These are phyloP conservation scores for Plasmodium gallinaceum DNA, from an alignment of 169 alveolate genomes.

Conservation along the genomic window DNA sequence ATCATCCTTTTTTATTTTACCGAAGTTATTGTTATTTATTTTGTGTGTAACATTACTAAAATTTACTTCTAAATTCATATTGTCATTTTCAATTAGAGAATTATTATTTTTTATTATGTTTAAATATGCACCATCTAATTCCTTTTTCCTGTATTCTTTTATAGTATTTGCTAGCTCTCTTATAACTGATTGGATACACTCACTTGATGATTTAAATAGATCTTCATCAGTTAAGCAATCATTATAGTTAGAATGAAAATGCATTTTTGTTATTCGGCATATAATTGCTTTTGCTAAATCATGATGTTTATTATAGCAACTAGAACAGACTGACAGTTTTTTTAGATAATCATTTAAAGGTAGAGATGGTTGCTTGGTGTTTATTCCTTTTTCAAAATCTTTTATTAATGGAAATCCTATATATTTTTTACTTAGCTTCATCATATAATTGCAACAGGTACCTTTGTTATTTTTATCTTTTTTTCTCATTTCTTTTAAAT, in stretches of 20 bases:
- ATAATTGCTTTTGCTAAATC: conserved; percentile 73
- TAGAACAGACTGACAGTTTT: conserved; percentile 52
- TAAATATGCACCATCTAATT: conserved; percentile 31
- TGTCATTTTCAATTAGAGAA: neutral
- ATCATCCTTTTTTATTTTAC: neutral
- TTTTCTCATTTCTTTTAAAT: conserved; percentile 41
- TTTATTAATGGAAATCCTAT: conserved; percentile 61
- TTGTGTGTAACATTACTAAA: conserved; percentile 10
- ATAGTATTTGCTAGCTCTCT: conserved; percentile 65
- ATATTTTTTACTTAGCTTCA: conserved; percentile 62
- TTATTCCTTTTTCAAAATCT: conserved; percentile 75
- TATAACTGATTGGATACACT: conserved; percentile 65
- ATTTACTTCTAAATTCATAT: neutral
- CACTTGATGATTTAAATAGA: conserved; percentile 59
- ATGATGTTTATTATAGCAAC: conserved; percentile 56
- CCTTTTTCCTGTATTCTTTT: conserved; percentile 66
- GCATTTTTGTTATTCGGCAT: conserved; percentile 74
- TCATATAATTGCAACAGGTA: conserved; percentile 45
- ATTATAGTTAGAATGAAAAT: conserved; percentile 69
- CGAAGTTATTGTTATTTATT: neutral
- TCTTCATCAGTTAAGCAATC: conserved; percentile 55
- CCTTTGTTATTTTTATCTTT: neutral
- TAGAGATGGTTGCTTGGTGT: conserved; percentile 62
- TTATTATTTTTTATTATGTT: neutral
- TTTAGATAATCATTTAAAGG: conserved; percentile 70